These are phyloP conservation scores for Nephelium lappaceum DNA, from an alignment of 345 rosid species.

Conservation along the genomic window DNA sequence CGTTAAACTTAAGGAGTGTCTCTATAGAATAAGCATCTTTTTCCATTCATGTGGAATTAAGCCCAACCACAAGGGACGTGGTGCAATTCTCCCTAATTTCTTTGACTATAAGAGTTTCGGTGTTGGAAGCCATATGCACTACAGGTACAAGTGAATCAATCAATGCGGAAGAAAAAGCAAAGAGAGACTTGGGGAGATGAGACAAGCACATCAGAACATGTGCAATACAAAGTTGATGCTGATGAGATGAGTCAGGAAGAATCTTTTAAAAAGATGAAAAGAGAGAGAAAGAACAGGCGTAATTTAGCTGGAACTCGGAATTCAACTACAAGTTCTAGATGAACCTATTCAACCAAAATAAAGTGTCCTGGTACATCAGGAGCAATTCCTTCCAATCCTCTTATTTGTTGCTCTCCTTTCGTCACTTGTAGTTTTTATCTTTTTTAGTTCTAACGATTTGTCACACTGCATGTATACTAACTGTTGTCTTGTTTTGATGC, in stretches of 20 bases:
- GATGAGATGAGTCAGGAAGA: constrained; percentile 4
- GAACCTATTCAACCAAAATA: neutral
- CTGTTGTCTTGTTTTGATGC: neutral
- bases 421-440: neutral
- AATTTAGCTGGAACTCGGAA: neutral
- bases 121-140: neutral
- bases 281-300: neutral
- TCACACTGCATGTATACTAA: neutral
- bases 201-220: neutral
- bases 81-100: no score
- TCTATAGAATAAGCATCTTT: no score
- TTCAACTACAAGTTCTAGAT: neutral
- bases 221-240: neutral
- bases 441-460: neutral
- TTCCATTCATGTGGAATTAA: no score
- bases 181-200: neutral
- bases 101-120: neutral
- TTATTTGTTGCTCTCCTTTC: neutral
- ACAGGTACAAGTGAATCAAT: neutral
- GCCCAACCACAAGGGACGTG: no score
- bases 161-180: neutral
- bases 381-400: neutral
- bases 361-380: neutral
- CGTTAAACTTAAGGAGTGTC: no score
- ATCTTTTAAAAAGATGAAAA: neutral